Percentiles rank a stretch among this genome's conserved stretches.
These are phyloP conservation scores for Phytopythium sindhum DNA, from an alignment of 352 stramenopile species.

Conservation along the genomic window DNA sequence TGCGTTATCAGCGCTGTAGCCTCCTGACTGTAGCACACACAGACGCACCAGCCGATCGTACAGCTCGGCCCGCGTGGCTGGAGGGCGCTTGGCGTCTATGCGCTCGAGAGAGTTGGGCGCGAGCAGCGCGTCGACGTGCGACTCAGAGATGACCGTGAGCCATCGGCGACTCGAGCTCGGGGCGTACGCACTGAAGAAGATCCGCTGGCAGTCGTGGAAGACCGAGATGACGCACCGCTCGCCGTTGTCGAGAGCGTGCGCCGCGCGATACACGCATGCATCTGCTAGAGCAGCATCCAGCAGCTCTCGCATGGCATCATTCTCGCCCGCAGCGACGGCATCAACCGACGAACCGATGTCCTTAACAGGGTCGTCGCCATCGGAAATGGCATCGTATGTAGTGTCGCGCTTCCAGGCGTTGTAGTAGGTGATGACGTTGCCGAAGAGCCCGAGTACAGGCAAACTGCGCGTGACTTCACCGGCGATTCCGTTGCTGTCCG, in stretches of 20 bases:
- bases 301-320: slow-evolving; percentile 38
- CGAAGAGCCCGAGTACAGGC: slow-evolving; percentile 60
- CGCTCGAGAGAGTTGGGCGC: slow-evolving; percentile 59
- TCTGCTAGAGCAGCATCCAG: slow-evolving; percentile 60
- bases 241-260: slow-evolving; percentile 32
- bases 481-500: slow-evolving; percentile 39
- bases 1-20: not conserved
- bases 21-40: slow-evolving; percentile 38
- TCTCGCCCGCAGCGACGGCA: slow-evolving; percentile 7
- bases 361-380: not conserved
- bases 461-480: slow-evolving; percentile 44
- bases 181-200: slow-evolving; percentile 72
- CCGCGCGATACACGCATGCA: slow-evolving; percentile 59
- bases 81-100: slow-evolving; percentile 36
- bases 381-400: not conserved
- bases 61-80: slow-evolving; percentile 45
- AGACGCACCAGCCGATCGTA: slow-evolving; percentile 58
- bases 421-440: slow-evolving; percentile 50
- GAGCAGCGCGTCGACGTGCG: slow-evolving; percentile 55
- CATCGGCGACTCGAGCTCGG: slow-evolving; percentile 44
- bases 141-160: slow-evolving; percentile 48
- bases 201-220: slow-evolving; percentile 64
- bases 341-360: not conserved
- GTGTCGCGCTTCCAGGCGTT: slow-evolving; percentile 25
- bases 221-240: slow-evolving; percentile 59